Evolutionary conservation across 169 alveolate genomes (phyloP), one percentile per base, ranked within the genome.

Genomic region (Sarcocystis neurona): DNA sequence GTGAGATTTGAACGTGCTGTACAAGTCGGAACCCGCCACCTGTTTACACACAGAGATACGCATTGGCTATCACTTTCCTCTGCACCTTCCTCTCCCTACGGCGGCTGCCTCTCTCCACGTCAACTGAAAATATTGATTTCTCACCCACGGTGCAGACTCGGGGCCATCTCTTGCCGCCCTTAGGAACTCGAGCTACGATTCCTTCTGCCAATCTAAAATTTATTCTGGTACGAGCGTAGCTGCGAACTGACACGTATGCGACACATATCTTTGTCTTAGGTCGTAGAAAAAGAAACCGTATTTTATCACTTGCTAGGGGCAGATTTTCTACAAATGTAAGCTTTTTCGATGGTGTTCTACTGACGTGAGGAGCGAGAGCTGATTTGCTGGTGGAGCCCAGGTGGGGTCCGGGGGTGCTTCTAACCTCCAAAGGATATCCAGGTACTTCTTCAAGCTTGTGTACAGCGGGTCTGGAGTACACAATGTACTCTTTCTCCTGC

Each of bases 201-300:
- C 41, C 58, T 56, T 72, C 37, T 56, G 82, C 82, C 1, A 44
- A 39, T 12, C 82, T 37, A n/a, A 72, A 72, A 27, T 72, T 72
- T 23, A 32, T 72, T 39, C 32, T 72, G 82, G 82, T 72, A 32
- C 6, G 82, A 8, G 79, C 79, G 79, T 23, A 41, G 48, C 23
- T 34, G 18, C 12, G 82, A 0, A 2, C n/a, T 20, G 37, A 34
- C 2, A 39, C 32, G 41, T n/a, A 15, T n/a, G 37, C 34, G 43
- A 44, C 34, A 12, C n/a, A 72, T 5, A 72, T 39, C 39, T 39
- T 56, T 27, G n/a, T 2, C n/a, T 3, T 56, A 72, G 82, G 23
- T 39, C 18, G 82, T 72, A 6, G 82, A 72, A 39, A 72, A 72
- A 56, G 82, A 72, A 39, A 72, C 82, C 15, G 82, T 41, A 18